phyloP scores from a whole-genome alignment of 306 rosid species.

The Cicer judaicum region DNA sequence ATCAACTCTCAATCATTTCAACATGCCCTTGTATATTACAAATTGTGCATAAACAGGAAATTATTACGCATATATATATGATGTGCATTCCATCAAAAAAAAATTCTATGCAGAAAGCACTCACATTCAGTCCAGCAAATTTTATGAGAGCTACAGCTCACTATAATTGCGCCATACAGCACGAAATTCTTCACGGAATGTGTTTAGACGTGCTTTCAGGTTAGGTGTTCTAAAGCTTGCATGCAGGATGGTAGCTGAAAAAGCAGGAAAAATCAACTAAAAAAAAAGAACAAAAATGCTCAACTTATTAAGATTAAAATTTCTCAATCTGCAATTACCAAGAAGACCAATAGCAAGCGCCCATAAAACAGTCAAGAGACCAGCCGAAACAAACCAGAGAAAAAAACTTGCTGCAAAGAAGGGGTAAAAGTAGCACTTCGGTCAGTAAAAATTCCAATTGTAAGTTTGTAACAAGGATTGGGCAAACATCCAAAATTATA shows the following conservation, averaged over 20 bases:
- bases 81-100: no score
- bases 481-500: constrained; percentile 32
- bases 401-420: constrained; percentile 69
- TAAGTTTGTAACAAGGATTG: neutral
- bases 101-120: constrained; percentile 45
- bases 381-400: constrained; percentile 89
- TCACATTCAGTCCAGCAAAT: constrained; percentile 52
- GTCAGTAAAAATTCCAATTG: neutral
- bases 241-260: constrained; percentile 80
- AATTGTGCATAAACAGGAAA: neutral
- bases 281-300: neutral
- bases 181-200: constrained; percentile 98
- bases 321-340: constrained; percentile 55
- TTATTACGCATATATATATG: neutral
- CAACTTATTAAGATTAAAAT: constrained; percentile 24
- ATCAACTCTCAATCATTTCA: constrained; percentile 38
- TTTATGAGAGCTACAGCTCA: constrained; percentile 68
- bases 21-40: neutral
- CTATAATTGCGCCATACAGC: constrained; percentile 99
- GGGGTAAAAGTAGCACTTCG: constrained; percentile 3
- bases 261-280: constrained; percentile 40
- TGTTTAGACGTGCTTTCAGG: constrained; percentile 96
- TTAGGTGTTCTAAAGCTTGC: constrained; percentile 99
- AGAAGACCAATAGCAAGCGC: constrained; percentile 85
- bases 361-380: constrained; percentile 81